Base-by-base conservation (phyloP, 139 green algal genomes). In the Chlorella sp. region DNA sequence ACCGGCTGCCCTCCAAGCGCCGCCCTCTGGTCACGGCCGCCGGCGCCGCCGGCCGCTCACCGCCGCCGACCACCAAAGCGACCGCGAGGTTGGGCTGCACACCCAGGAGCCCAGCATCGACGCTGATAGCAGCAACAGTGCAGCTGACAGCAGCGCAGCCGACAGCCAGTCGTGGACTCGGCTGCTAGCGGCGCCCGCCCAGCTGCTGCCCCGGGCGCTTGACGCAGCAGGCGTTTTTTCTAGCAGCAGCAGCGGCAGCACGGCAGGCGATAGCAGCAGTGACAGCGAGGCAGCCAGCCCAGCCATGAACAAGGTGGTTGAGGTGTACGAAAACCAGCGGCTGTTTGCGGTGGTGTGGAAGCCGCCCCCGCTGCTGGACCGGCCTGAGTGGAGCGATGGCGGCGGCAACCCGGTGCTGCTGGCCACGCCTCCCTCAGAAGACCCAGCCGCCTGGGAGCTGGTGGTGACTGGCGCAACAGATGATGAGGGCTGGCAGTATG, bases 401-500 rank as follows among this genome's bases (percentile, higher is more conserved):
- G 26, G 84, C 9, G 90, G 89, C 36, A 81, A 76, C 16, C 43
- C 65, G 4, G 41, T 92, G 46, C 17, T 67, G 0, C 38, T 89
- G 30, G 60, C 56, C 9, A 43, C 30, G 54, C 30, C 65, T 24
- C 84, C 80, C 1, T 43, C 32, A 38, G 38, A 79, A 16, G 60
- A 75, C 1, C 8, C 43, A 9, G 28, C 9, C 24, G 69, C 20
- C 22, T 93, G 86, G 89, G 70, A 88, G 44, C 13, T 84, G 22
- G 84, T 82, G 6, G 80, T 90, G 14, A 80, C 40, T 0, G 32
- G 65, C 20, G 85, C 73, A 62, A 92, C 90, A 0, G 89, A 92
- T 32, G 26, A 73, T 0, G 77, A 93, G 34, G 90, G 90, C 54
- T 93, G 87, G 84, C 76, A 87, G 41, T 92, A 93, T 73, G 90